Evolutionary conservation across 495 filamentous ascomycete species (phyloP), one percentile per base, ranked within the genome.

Genomic region (Hyaloscypha hepaticicola): DNA sequence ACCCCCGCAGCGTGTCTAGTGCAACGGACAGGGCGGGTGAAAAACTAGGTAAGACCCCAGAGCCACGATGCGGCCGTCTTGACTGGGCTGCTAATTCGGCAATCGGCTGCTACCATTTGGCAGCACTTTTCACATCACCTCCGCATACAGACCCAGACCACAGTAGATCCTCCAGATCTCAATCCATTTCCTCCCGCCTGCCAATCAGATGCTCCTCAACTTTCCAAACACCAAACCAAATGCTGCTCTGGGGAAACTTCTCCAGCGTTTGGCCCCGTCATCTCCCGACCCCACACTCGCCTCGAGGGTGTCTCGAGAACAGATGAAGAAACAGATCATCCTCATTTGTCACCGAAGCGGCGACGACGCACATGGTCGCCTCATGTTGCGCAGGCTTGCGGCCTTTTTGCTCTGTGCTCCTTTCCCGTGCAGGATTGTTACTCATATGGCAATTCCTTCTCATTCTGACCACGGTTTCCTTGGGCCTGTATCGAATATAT

Each of bases 401-500:
- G 19, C 11, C 38, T 16, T 45, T 3, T 16, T 45, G 38, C 14
- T 45, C 38, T 45, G 38, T 9, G 2, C 11, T 16, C 50, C 38
- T 11, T 45, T 45, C 38, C 38, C 16, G 14, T 16, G 25, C 64
- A 60, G 58, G 58, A 66, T 66, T 61, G 59, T 26, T 12, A 58
- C 38, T 34, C 57, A 66, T 12, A 66, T 66, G 61, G 64, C 34
- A 49, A 21, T 21, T 66, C 58, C 56, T 55, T 62, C 31, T 62
- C 48, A 26, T 14, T 57, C 53, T 57, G 1, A 57, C 14, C 9
- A 31, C 26, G 16, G n/a, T 21, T 19, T 49, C 58, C 62, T 65
- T 65, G 53, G 65, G 66, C 41, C 50, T 65, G 62, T 61, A 56
- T 65, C 61, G 61, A 58, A 62, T 67, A 63, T 22, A 58, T 52